Evolutionary conservation across 495 filamentous ascomycete genomes (phyloP).

Genomic region (Evernia prunastri): DNA sequence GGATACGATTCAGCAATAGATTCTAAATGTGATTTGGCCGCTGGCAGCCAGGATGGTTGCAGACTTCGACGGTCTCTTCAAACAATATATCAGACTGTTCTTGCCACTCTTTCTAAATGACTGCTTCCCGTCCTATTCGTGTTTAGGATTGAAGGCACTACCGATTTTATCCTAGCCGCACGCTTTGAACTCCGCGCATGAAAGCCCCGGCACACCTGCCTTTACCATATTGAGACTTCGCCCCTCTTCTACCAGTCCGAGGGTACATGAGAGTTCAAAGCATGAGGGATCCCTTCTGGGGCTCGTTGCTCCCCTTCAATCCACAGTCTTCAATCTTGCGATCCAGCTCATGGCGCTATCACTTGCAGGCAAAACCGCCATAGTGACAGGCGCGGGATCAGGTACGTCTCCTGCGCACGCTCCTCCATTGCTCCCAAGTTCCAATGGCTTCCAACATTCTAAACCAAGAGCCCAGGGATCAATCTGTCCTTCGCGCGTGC

Average conservation of each 20-base stretch:
- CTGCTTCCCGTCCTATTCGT: neutral
- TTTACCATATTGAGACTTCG: neutral
- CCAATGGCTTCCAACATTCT: neutral
- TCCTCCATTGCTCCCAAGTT: constrained; percentile 16
- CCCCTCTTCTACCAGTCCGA: neutral
- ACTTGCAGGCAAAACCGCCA: constrained; percentile 57
- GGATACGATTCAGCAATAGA: constrained; percentile 2
- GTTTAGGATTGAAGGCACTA: neutral
- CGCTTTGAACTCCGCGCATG: neutral
- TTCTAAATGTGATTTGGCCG: neutral
- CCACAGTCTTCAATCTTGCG: neutral
- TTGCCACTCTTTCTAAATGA: neutral
- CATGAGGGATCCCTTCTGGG: neutral
- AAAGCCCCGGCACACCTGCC: constrained; percentile 2
- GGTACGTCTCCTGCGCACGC: constrained; percentile 38
- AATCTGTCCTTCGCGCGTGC: constrained; percentile 55
- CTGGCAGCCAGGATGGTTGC: neutral
- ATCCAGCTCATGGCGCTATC: constrained; percentile 33
- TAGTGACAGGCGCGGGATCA: constrained; percentile 65
- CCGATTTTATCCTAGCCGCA: neutral
- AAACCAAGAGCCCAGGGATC: constrained; percentile 38
- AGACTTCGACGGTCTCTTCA: neutral
- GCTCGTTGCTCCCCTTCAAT: neutral
- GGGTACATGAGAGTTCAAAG: neutral
- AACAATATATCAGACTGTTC: neutral